Base-by-base conservation (phyloP, 805 yeast genomes). In the Starmerella potacharoeniae region DNA sequence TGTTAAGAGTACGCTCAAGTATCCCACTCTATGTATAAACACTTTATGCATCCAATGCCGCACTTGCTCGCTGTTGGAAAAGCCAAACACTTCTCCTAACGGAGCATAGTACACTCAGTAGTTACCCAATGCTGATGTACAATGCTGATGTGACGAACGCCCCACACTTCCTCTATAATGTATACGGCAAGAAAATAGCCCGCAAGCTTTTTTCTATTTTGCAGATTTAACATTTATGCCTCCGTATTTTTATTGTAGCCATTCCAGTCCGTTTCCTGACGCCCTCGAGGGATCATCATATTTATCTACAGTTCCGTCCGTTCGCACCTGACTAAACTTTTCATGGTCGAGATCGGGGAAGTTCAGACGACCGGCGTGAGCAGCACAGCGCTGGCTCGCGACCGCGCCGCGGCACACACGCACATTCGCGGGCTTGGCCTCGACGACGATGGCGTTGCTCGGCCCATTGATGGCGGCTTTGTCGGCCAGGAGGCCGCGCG, bases 381-480 rank as follows among this genome's bases (percentile, higher is more conserved):
- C 14, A 43, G 57, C 45, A 17, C 57, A 5, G 62, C 69, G 30
- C 59, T 73, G 51, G 75, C 82, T 54, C 84, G 81, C 56, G 74
- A 78, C 55, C 77, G 95, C 61, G 86, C 95, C 1, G 96, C 97
- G 0, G 93, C 98, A 5, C 98, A 91, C 68, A 90, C 98, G 2
- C 98, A 91, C 68, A 91, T 91, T 75, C 84, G 84, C 65, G 97
- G 97, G 2, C 77, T 91, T 17, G 98, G 98, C 2, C 75, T 91
- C 50, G 96, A 91, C 67, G 97, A 90, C 62, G 82, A 78, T 58
- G 95, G 97, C 40, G 70, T 77, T 40, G 96, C 97, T 35, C 84
- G 85, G 62, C 78, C 77, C 48, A 78, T 83, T 41, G 96, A 90
- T 65, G 95, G 93, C 52, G 97, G 97, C 28, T 84, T 84, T 69